These are phyloP conservation scores for Sequoia sempervirens DNA, from an alignment of 75 land plant genomes.

Conservation along the genomic window DNA sequence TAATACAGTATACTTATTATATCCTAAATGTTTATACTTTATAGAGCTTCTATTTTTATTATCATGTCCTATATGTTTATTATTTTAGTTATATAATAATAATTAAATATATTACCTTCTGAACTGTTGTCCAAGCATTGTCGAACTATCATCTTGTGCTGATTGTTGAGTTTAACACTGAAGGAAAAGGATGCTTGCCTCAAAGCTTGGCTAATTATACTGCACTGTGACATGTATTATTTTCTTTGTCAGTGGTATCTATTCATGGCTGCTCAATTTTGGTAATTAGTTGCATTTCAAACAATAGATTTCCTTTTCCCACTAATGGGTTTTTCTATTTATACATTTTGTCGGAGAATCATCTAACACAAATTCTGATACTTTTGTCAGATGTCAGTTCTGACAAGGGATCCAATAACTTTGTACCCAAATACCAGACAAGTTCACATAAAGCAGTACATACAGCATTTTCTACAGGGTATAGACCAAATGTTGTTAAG, in stretches of 20 bases:
- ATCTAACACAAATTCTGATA: not conserved
- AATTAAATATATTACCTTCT: not conserved
- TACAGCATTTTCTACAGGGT: not conserved
- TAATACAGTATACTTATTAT: not conserved
- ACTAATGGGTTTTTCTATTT: too few species aligned
- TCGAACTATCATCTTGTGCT: not conserved
- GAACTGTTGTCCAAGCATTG: not conserved
- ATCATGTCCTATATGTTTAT: not conserved
- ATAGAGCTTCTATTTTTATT: too few species aligned
- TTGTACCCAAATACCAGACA: not conserved
- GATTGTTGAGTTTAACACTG: not conserved
- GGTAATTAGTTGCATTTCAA: not conserved
- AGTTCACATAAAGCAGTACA: not conserved
- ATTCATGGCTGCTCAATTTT: not conserved
- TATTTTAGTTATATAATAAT: too few species aligned
- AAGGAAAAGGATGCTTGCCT: not conserved
- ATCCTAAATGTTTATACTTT: not conserved
- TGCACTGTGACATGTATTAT: not conserved
- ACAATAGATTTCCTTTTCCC: not conserved
- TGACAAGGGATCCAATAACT: not conserved
- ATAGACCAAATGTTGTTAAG: conserved; percentile 14
- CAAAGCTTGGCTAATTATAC: not conserved
- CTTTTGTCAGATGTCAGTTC: not conserved
- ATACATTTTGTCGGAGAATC: not conserved
- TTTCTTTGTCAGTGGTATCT: not conserved